Evolutionary conservation across 345 rosid species (phyloP).

Genomic region (Alliaria petiolata): DNA sequence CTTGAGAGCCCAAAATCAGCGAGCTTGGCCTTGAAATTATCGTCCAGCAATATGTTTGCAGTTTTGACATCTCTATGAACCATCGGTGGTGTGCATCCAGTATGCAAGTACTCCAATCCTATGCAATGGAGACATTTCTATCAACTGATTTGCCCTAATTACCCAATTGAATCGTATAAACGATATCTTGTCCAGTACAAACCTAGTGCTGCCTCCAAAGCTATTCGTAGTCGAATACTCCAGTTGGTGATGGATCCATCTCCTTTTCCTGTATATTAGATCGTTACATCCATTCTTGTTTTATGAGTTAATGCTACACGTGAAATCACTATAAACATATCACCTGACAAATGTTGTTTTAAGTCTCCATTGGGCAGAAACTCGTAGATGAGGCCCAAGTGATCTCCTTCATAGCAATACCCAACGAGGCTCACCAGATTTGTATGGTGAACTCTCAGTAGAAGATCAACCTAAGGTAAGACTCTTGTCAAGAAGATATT

Average conservation of each 20-base stretch:
- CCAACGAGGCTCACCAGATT: constrained; percentile 42
- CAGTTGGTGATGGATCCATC: constrained; percentile 21
- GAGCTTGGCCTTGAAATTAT: constrained; percentile 37
- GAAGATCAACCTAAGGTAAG: constrained; percentile 40
- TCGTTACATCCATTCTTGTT: neutral
- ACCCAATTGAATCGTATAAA: no score
- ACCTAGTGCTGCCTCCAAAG: constrained; percentile 49
- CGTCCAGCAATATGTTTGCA: constrained; percentile 37
- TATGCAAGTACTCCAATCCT: constrained; percentile 42
- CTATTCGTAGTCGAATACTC: constrained; percentile 36
- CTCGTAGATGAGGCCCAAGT: constrained; percentile 40
- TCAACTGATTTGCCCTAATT: no score
- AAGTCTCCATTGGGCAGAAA: constrained; percentile 42
- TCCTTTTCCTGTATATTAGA: neutral
- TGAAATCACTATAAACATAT: neutral
- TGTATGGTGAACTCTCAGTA: constrained; percentile 44
- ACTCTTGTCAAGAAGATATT: no score
- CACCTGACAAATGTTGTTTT: constrained; percentile 34
- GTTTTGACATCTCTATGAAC: constrained; percentile 42
- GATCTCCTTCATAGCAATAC: constrained; percentile 37
- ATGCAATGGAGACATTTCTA: neutral
- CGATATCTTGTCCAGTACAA: neutral
- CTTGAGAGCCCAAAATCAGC: constrained; percentile 46
- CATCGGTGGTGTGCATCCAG: constrained; percentile 42
- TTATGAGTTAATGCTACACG: neutral